Evolutionary conservation across 306 rosid genomes (phyloP), one percentile per base, ranked within the genome.

Genomic region (Rosa multiflora): DNA sequence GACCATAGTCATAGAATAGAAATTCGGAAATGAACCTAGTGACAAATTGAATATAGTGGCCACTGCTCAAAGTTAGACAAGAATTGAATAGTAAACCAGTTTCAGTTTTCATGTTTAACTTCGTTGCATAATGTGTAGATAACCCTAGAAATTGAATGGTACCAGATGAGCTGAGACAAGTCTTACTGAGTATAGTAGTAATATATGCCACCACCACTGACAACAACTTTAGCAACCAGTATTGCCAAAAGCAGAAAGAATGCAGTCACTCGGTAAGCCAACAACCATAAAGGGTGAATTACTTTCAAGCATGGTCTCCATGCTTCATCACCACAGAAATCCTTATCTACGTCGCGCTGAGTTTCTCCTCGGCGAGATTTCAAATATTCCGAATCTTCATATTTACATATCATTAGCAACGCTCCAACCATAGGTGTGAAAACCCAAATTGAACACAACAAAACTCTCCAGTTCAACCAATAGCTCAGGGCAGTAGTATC

Each of bases 111-210:
- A 72, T 29, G 9, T 72, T 18, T 49, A 49, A 72, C 43, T 10
- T 53, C 11, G 14, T 52, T 18, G 29, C 4, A 73, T 48, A 46
- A 72, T 72, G 26, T 72, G 20, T 71, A 48, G 21, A 72, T 0
- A n/a, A 51, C 37, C 6, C 18, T 20, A 52, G 51, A 48, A 39
- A 39, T 21, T 64, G n/a, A 47, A 58, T 21, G 10, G 40, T 26
- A 53, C 70, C 18, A 44, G 58, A 76, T 51, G 74, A 35, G 68
- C 51, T 52, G 49, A 70, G 72, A 56, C 6, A 48, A 69, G 82
- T 81, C 97, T 90, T 86, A 94, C 97, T 90, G 98, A 63, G 96
- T 94, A 70, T 94, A 94, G 82, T 88, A 89, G 84, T 26, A 85
- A 81, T 83, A 90, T 52, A 74, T 81, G 85, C 39, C 18, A 72